phyloP scores from a whole-genome alignment of 176 grass and related monocot species.

The Leersia perrieri region DNA sequence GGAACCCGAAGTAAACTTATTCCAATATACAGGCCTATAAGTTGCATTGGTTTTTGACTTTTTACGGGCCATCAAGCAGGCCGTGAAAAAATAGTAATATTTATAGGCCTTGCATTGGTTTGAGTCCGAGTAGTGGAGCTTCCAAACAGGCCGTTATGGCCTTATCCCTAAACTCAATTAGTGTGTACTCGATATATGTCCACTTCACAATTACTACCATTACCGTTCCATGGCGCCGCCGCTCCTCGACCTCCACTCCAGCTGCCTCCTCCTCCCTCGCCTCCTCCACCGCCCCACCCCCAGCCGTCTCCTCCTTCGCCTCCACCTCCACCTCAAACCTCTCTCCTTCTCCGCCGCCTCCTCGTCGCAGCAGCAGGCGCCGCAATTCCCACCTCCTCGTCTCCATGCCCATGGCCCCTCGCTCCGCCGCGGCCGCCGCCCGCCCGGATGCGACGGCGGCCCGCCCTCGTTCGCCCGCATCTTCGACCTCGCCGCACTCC shows the following conservation, averaged over 20 bases:
- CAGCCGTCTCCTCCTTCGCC: not conserved
- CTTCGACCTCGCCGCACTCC: constrained; percentile 75
- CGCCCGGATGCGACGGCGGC: not conserved
- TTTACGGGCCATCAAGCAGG: no score
- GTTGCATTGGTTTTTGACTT: no score
- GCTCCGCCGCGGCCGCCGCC: constrained; percentile 45
- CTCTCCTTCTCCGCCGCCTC: constrained; percentile 3
- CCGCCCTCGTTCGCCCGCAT: constrained; percentile 41
- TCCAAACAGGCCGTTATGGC: no score
- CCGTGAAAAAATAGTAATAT: no score
- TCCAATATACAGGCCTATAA: no score
- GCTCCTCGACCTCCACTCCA: not conserved
- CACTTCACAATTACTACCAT: not conserved
- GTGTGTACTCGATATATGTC: no score
- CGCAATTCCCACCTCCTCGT: not conserved
- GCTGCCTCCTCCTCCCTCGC: not conserved
- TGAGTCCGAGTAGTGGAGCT: no score
- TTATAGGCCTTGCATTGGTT: no score
- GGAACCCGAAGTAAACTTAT: no score
- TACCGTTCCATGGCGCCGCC: constrained; percentile 18
- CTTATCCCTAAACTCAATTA: no score
- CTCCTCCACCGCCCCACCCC: constrained; percentile 18
- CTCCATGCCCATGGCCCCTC: constrained; percentile 73
- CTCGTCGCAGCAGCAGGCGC: constrained; percentile 8
- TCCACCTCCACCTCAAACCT: constrained; percentile 33